Base-by-base conservation (phyloP, 768 basidiomycete species). In the Phanerodontia chrysosporium region DNA sequence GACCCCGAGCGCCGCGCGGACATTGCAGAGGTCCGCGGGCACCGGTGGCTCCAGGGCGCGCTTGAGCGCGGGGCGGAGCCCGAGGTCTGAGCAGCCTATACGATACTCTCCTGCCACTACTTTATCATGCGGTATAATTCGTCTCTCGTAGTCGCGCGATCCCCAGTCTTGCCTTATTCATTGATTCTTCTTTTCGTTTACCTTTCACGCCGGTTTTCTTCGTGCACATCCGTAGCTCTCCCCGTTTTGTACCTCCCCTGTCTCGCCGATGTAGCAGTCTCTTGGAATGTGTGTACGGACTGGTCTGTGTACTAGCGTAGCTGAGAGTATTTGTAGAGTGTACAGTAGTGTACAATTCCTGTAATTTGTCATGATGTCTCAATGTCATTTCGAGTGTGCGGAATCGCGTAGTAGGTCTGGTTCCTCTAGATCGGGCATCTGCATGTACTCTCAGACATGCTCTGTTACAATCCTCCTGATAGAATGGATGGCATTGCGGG, bases 1-100 rank as follows among this genome's bases (percentile, higher is more conserved):
- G 84, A 97, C 66, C 93, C 92, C 1, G 75, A 82, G 61, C 82
- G 85, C 59, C 82, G 96, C 49, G 89, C 90, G 29, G 89, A 87
- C 42, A 92, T 98, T 55, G 74, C 78, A 51, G 88, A 95, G 72
- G 86, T 99, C 39, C 83, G 85, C 51, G 74, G 72, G n/a, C 91
- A 96, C 73, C 81, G 79, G n/a, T 98, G 96, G 95, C 78, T 97
- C 49, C 66, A 69, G 46, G 70, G 70, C 51, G 71, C 72, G 35
- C 61, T 74, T 54, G 70, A 72, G 48, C 54, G 61, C 49, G 48
- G 36, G 45, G 45, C 35, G 22, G 30, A 36, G 53, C 36, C 3
- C 46, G 27, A 28, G 46, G 21, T 3, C 10, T 42, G 24, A 48
- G 46, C 21, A 24, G 5, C 7, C 46, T 13, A 21, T 24, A 2